Base-by-base conservation (phyloP, 2,329 filamentous ascomycete species). In the Sporothrix phasma region DNA sequence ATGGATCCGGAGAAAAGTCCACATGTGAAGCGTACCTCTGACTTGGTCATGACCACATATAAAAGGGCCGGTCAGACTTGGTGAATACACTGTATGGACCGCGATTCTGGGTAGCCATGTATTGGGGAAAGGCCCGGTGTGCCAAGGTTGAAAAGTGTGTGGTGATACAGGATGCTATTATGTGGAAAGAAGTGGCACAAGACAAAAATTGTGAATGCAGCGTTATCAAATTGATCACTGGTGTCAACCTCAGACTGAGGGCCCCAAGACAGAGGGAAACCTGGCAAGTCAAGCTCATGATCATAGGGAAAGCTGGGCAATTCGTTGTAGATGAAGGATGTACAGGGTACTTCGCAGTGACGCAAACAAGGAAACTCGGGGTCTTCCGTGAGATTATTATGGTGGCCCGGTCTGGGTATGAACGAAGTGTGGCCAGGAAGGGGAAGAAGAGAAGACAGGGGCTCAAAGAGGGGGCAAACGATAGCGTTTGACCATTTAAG, bases 401-500 rank as follows among this genome's bases (percentile, higher is more conserved):
- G 54, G 37, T 34, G 22, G 56, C 41, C 56, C 26, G 26, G 56
- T 24, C 26, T 46, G 56, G 56, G 41, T 39, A 19, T 46, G 43
- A 45, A 37, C 19, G 58, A 29, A 62, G 37, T 26, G 15, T 46
- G 41, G 47, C 24, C 37, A 54, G 60, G 22, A 54, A 54, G 10
- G 29, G 49, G 29, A 61, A n/a, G 15, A 54, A 15, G 31, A 19
- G 17, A 39, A 47, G 10, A 22, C 24, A 41, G 39, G 56, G 62
- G 29, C n/a, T 24, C 13, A 62, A 19, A 53, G n/a, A 34, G 47
- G 29, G 29, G 26, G 4, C 22, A 17, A 53, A 5, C 47, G 61
- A 64, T 64, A 64, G 26, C 56, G 13, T 19, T 22, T 39, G 41
- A 15, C 63, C 63, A 51, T 64, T 61, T 56, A 64, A 47, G 56